Evolutionary conservation across 192 early-diverging fungal genomes (phyloP).

Genomic region (Backusella luteola): DNA sequence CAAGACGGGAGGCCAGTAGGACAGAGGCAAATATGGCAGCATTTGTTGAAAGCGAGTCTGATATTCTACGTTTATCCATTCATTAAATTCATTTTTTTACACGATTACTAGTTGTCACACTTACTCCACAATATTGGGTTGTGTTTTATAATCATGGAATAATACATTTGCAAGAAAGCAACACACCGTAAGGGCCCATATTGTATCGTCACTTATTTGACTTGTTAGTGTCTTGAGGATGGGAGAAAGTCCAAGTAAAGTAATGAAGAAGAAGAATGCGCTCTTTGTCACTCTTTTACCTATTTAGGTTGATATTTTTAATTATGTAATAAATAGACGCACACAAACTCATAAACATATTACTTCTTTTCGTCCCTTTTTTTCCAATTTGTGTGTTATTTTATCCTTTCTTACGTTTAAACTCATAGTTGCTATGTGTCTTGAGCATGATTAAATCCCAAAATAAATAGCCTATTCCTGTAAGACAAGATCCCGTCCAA

Average conservation of each 20-base stretch:
- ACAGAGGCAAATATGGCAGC: conserved; percentile 94
- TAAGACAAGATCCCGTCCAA: conserved; percentile 51
- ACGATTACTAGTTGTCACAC: conserved; percentile 28
- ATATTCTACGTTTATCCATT: conserved; percentile 55
- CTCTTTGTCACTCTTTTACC: conserved; percentile 57
- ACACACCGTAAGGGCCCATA: conserved; percentile 87
- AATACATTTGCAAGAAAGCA: conserved; percentile 84
- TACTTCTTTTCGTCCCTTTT: neutral
- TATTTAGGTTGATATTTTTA: conserved; percentile 15
- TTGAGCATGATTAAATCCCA: conserved; percentile 62
- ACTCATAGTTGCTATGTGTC: conserved; percentile 43
- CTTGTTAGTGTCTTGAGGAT: conserved; percentile 89
- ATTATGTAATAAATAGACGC: neutral
- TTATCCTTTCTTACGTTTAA: conserved; percentile 28
- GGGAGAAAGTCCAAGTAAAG: conserved; percentile 83
- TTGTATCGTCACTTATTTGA: conserved; percentile 87
- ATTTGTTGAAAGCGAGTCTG: conserved; percentile 95
- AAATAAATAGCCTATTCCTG: conserved; percentile 65
- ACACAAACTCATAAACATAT: neutral
- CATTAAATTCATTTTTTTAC: conserved; percentile 36
- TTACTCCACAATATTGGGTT: conserved; percentile 52
- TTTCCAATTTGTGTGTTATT: neutral
- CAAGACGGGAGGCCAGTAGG: conserved; percentile 82
- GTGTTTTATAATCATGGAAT: conserved; percentile 84
- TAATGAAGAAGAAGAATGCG: conserved; percentile 69